Percentiles rank a stretch among this genome's conserved stretches.
These are phyloP conservation scores for Ephemerocybe angulata DNA, from an alignment of 768 basidiomycete species.

Conservation along the genomic window DNA sequence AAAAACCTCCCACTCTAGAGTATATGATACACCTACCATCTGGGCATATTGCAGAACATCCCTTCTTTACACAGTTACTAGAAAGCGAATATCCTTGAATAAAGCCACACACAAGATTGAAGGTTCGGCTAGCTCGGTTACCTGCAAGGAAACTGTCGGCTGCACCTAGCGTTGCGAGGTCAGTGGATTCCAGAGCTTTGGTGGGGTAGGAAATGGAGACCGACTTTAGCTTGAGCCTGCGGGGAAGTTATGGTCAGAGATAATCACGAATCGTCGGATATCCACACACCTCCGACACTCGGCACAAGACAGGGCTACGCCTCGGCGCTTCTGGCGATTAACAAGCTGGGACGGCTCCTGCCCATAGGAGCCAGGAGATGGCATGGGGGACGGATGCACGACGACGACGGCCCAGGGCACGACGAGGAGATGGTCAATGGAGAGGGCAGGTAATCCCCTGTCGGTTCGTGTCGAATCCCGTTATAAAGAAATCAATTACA, in stretches of 20 bases:
- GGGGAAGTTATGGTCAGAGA: constrained; percentile 13
- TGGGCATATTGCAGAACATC: constrained; percentile 61
- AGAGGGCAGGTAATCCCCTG: constrained; percentile 6
- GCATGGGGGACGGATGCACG: constrained; percentile 16
- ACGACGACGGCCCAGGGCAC: constrained; percentile 23
- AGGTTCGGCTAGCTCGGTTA: constrained; percentile 20
- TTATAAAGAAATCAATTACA: constrained; percentile 1
- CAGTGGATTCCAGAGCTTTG: constrained; percentile 11
- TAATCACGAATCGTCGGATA: background rate
- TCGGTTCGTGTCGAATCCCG: constrained; percentile 3
- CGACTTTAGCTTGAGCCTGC: constrained; percentile 66
- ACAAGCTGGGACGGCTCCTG: constrained; percentile 22
- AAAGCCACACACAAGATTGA: background rate
- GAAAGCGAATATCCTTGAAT: constrained; percentile 13
- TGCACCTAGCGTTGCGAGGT: constrained; percentile 41
- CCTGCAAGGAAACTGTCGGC: constrained; percentile 66
- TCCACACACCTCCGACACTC: constrained; percentile 60
- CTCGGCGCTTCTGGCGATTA: constrained; percentile 47
- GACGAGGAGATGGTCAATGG: constrained; percentile 20
- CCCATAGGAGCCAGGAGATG: background rate
- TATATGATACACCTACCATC: constrained; percentile 41
- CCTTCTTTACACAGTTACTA: constrained; percentile 58
- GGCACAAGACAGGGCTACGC: constrained; percentile 58
- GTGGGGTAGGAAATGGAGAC: constrained; percentile 21
- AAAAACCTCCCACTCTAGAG: constrained; percentile 7